Base-by-base conservation (phyloP, 768 basidiomycete species). In the Austroboletus festivus region DNA sequence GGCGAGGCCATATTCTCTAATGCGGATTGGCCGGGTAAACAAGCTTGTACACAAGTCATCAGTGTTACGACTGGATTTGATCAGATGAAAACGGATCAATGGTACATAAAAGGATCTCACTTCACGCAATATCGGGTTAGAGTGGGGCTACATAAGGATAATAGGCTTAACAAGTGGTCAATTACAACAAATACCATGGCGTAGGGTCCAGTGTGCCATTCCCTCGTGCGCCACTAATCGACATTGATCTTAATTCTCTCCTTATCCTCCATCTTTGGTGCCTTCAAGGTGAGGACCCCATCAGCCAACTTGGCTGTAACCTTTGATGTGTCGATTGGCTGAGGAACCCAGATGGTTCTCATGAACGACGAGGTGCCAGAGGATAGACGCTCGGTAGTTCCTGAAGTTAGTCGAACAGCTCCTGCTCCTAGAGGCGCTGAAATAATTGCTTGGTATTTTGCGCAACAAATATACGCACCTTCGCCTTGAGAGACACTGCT, bases 341-440 rank as follows among this genome's bases (percentile, higher is more conserved):
- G 76, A 30, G 87, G 85, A 21, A 90, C 72, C 79, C 83, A 84
- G 11, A 90, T 75, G 0, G 86, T 89, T 42, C 88, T 77, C 13
- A 77, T 75, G 63, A 89, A 90, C 3, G 73, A 67, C 3, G 78
- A 63, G 39, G 74, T 76, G 19, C 77, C 73, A 12, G 77, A 72
- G 59, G 80, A 81, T n/a, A 73, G 68, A 21, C 86, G 79, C 60
- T 89, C 85, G 7, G 76, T 63, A 3, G 83, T 12, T 51, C 40
- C 18, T 60, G 55, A 3, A 40, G 30, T 57, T 22, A 53, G 6
- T 37, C 18, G 47, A 16, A 58, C 55, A 1, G 58, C 46, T 11
- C 54, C 60, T 37, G 52, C 22, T 33, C 50, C 54, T 52, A 31
- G 13, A 37, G n/a, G 8, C 16, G 16, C 16, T 18, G 37, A 52